Conservation (phyloP, 257 asterid species). For the Ehretia macrophylla region DNA sequence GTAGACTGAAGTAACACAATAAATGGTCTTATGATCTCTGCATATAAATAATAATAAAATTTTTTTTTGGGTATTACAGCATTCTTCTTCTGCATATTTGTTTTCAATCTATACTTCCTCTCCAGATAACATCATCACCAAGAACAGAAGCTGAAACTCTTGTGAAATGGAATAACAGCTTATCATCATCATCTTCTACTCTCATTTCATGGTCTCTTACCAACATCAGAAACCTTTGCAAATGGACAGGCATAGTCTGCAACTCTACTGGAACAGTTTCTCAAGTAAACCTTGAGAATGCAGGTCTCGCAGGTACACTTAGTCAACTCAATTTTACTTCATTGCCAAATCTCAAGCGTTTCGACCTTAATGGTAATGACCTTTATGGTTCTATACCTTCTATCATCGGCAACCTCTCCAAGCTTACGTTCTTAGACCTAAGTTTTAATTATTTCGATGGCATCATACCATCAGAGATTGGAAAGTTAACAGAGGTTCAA, state of each 20-base stretch:
- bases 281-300: slow-evolving; percentile 33
- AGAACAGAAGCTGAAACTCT: slow-evolving; percentile 59
- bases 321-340: slow-evolving; percentile 39
- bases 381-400: slow-evolving; percentile 64
- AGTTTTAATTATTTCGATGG: slow-evolving; percentile 43
- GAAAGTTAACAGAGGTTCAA: slow-evolving; percentile 40
- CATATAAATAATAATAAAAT: too few relatives aligned
- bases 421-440: slow-evolving; percentile 59
- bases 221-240: slow-evolving; percentile 48
- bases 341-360: slow-evolving; percentile 31
- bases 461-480: slow-evolving; percentile 59
- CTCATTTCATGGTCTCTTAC: slow-evolving; percentile 57
- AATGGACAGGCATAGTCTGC: slow-evolving; percentile 63
- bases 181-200: slow-evolving; percentile 21
- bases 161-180: slow-evolving; percentile 50
- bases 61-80: too few relatives aligned
- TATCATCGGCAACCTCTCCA: slow-evolving; percentile 43
- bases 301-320: slow-evolving; percentile 38
- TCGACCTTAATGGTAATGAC: slow-evolving; percentile 42
- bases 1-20: too few relatives aligned
- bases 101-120: slow-evolving; percentile 23
- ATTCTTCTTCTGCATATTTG: slow-evolving; percentile 23
- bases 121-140: slow-evolving; percentile 34
- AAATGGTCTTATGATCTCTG: too few relatives aligned
- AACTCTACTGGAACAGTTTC: slow-evolving; percentile 35